Evolutionary conservation across 1,284 basidiomycete species (phyloP), one percentile per base, ranked within the genome.

Genomic region (Boletus subluridellus): DNA sequence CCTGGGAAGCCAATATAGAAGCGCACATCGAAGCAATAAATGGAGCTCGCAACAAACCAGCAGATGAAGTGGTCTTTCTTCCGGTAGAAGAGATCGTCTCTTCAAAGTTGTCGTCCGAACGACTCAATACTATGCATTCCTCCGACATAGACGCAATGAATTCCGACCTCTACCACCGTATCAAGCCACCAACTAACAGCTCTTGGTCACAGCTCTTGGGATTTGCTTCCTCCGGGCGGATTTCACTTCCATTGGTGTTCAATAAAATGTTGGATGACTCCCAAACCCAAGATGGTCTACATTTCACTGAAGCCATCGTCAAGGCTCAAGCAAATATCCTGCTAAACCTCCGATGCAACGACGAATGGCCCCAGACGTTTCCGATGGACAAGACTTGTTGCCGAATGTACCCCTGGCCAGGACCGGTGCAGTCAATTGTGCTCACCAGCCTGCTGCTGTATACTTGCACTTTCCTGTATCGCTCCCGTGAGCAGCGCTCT

Each of bases 111-210:
- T 82, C 83, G 0, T 69, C 76, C 2, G 83, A 87, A 38, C 82
- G 91, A 59, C 82, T 84, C 8, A 69, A 75, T 49, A 86, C 84
- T 11, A 91, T 95, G 78, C 81, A 82, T 52, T 79, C 83, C 30
- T 81, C 86, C 28, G 90, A 94, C 66, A 86, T 94, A 58, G 89
- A 93, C 66, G 90, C 89, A 32, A 93, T 95, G 90, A 94, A 95
- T 72, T 86, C 88, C 4, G 89, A 92, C 71, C 77, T 95, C 42
- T 78, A 78, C 55, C 89, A 91, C 66, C 83, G 90, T 45, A 80
- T 92, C 32, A 75, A 78, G 53, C 78, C 78, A 34, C 71, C 75
- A 54, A 65, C 64, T 46, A 72, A 68, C 38, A 66, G 65, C 52
- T 69, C 72, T 38, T 69, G 75, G 63, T 62, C 71, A 49, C 67